These are phyloP conservation scores for Cercospora berteroae DNA, from an alignment of 2,329 filamentous ascomycete species.

Conservation along the genomic window DNA sequence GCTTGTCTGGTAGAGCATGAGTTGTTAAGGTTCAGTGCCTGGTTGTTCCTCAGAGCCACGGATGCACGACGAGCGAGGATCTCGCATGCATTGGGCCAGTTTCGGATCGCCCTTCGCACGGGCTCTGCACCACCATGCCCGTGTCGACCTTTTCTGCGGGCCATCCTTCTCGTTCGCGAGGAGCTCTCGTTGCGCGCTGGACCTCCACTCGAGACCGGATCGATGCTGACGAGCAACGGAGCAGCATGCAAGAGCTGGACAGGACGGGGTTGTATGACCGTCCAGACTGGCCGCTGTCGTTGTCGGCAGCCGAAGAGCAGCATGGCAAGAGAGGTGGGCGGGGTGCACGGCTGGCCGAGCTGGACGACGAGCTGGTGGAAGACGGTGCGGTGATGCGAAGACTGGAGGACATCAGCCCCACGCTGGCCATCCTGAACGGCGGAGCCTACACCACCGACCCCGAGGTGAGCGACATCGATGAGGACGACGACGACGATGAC, in stretches of 20 bases:
- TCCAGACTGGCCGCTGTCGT: slow-evolving; percentile 32
- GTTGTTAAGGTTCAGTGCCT: slow-evolving; percentile 9
- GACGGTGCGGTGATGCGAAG: slow-evolving; percentile 26
- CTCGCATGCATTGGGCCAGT: slow-evolving; percentile 22
- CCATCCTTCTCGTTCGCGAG: slow-evolving; percentile 23
- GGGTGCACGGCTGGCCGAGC: slow-evolving; percentile 13
- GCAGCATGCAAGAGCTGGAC: slow-evolving; percentile 33
- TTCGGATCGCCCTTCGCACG: slow-evolving; percentile 20
- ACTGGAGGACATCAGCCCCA: slow-evolving; percentile 25
- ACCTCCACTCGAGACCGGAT: slow-evolving; percentile 32
- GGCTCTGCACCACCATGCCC: slow-evolving; percentile 30
- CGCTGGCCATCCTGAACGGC: slow-evolving; percentile 19
- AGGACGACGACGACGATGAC: slow-evolving; percentile 21
- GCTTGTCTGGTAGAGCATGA: not conserved
- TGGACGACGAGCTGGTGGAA: slow-evolving; percentile 23
- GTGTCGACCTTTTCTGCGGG: slow-evolving; percentile 32
- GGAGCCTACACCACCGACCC: slow-evolving; percentile 18
- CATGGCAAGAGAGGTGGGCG: slow-evolving; percentile 5
- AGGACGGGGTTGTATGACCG: slow-evolving; percentile 32
- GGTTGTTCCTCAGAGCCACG: slow-evolving; percentile 5
- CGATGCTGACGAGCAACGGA: slow-evolving; percentile 31
- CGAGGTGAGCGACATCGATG: slow-evolving; percentile 30
- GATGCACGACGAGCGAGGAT: slow-evolving; percentile 15
- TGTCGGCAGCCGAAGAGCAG: slow-evolving; percentile 2
- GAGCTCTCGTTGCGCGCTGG: slow-evolving; percentile 29